Percentiles rank a stretch among this genome's conserved stretches.
Evolutionary conservation across 176 grass and related monocot species (phyloP).

Genomic region (Aegilops sharonensis): DNA sequence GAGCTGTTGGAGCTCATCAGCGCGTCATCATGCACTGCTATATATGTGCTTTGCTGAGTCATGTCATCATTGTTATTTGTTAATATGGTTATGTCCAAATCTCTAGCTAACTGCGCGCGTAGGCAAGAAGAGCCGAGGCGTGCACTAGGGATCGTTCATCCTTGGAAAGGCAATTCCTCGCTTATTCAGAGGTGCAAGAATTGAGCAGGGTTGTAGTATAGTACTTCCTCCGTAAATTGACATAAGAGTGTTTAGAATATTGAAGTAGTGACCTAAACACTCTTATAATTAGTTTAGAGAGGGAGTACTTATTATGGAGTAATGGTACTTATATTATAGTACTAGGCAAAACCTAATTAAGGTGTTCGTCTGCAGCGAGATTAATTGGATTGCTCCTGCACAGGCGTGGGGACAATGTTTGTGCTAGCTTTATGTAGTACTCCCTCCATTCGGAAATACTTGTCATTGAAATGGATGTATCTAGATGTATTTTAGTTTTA

Average conservation of each 20-base stretch:
- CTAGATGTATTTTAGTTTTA: too few species aligned
- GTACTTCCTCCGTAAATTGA: too few species aligned
- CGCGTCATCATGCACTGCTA: conserved; percentile 37
- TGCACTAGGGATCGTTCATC: background rate
- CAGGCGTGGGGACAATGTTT: background rate
- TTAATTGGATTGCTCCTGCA: background rate
- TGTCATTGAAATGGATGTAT: too few species aligned
- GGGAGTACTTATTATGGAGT: too few species aligned
- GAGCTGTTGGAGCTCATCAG: conserved; percentile 21
- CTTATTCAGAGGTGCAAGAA: background rate
- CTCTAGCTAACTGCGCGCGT: background rate
- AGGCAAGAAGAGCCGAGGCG: conserved; percentile 1
- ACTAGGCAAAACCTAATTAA: background rate
- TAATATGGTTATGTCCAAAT: background rate
- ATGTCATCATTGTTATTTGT: conserved; percentile 12
- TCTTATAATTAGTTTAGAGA: too few species aligned
- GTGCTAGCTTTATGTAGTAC: background rate
- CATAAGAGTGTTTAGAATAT: too few species aligned
- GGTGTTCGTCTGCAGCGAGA: background rate
- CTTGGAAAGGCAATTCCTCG: background rate
- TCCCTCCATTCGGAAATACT: too few species aligned
- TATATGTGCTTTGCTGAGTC: conserved; percentile 23
- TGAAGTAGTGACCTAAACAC: too few species aligned
- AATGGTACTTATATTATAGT: too few species aligned
- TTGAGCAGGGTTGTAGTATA: too few species aligned